Evolutionary conservation across 257 asterid species (phyloP), one percentile per base, ranked within the genome.

Genomic region (Solanum paucissectum): DNA sequence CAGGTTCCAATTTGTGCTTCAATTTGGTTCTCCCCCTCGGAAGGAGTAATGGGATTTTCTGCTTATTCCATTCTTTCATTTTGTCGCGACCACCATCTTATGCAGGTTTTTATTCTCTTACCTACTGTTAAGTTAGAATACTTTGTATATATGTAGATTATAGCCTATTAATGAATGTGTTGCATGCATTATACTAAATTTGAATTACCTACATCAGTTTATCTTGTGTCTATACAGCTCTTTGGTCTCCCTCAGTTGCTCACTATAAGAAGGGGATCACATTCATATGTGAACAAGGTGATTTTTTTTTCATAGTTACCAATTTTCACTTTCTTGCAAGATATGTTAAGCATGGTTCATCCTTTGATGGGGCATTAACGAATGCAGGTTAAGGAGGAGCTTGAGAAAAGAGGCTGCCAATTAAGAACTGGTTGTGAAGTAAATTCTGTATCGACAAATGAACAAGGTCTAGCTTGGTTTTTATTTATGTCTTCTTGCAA

Each of bases 1-100:
- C 76, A 95, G 99, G 89, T 93, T 88, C 98, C 98, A 9, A 90
- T 96, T n/a, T 96, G 98, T 83, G 97, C 93, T 92, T 96, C 99
- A 83, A 96, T 96, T 84, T 96, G 98, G 99, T 92, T 97, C 5
- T 95, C 96, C 87, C 91, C 98, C 82, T 90, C 96, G 2, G 94
- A 90, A 89, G 97, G 94, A 85, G 98, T 96, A 42, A 76, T 94
- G 93, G 91, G 89, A 86, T 96, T 94, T 92, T 92, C 99, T 49
- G 98, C 99, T 2, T 94, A 92, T 89, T 95, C 96, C 29, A 88
- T 93, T 83, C 98, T 96, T 87, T 95, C 98, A 11, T 96, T 94
- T 85, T 95, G 94, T 87, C 93, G 95, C 4, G 92, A 94, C 89
- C 98, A 94, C 88, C 96, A 95, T 91, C 98, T 96, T 88, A 92